phyloP scores from a whole-genome alignment of 352 stramenopile species.

The Lagenidium giganteum region DNA sequence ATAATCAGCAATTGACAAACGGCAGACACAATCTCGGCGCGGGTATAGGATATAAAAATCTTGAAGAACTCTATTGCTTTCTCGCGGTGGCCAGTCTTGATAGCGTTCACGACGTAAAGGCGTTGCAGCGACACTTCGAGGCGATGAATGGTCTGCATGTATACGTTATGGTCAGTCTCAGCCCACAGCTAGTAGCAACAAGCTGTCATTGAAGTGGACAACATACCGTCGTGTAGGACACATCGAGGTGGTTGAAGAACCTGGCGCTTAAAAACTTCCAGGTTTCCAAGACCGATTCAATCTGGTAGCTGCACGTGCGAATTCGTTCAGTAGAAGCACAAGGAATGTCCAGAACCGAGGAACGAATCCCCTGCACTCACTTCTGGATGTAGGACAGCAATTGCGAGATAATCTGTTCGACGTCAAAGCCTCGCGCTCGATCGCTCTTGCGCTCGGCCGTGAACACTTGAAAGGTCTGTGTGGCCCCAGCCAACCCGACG shows the following conservation, averaged over 20 bases:
- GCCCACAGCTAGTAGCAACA: too few species aligned
- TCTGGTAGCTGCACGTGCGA: slow-evolving; percentile 44
- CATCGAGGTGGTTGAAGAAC: slow-evolving; percentile 78
- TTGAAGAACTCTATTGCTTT: slow-evolving; percentile 78
- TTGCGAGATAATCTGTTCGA: slow-evolving; percentile 71
- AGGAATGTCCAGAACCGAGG: neutral
- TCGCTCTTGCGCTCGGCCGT: slow-evolving; percentile 67
- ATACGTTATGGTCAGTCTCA: slow-evolving; percentile 3
- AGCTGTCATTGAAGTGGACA: too few species aligned
- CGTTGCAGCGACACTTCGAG: slow-evolving; percentile 63
- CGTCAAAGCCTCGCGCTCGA: slow-evolving; percentile 65
- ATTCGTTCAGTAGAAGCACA: neutral
- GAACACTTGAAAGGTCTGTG: slow-evolving; percentile 75
- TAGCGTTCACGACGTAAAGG: slow-evolving; percentile 71
- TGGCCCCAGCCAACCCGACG: too few species aligned
- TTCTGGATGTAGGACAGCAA: slow-evolving; percentile 55
- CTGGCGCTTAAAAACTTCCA: slow-evolving; percentile 76
- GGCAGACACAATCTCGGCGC: too few species aligned
- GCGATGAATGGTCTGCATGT: slow-evolving; percentile 49
- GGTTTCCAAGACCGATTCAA: slow-evolving; percentile 71
- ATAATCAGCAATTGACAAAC: too few species aligned
- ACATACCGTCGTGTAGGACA: slow-evolving; percentile 55
- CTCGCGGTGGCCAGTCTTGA: slow-evolving; percentile 63
- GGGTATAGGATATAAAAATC: slow-evolving; percentile 35
- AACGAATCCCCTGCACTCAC: slow-evolving; percentile 20